Conservation (phyloP, 345 rosid genomes). For the Citrus maxima region DNA sequence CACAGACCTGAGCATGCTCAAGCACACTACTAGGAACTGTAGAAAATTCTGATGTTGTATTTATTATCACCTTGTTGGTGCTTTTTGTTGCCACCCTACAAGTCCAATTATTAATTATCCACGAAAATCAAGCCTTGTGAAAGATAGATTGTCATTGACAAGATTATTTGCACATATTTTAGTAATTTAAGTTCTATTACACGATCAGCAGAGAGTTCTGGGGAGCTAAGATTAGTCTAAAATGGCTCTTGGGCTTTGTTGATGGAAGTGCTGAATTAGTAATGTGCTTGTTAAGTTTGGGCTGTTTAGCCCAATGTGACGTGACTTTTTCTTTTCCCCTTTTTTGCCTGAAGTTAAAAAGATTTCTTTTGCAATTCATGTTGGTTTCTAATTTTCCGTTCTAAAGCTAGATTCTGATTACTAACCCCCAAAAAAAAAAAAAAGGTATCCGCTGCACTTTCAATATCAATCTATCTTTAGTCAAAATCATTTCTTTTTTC, state of each 20-base stretch:
- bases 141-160: neutral
- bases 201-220: neutral
- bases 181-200: neutral
- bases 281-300: neutral
- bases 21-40: constrained; percentile 31
- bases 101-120: neutral
- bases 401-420: no score
- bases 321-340: no score
- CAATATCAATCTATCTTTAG: neutral
- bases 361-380: no score
- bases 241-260: neutral
- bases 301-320: neutral
- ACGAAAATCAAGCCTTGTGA: neutral
- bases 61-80: neutral
- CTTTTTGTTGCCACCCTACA: constrained; percentile 7
- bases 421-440: no score
- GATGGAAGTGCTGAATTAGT: neutral
- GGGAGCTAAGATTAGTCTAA: neutral
- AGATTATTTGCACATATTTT: neutral
- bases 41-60: neutral
- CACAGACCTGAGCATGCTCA: constrained; percentile 97
- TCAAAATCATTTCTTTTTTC: no score
- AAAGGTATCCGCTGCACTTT: no score
- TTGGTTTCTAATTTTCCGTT: no score
- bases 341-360: no score